Base-by-base conservation (phyloP, 768 basidiomycete species). In the Podaxis mareebaensis region DNA sequence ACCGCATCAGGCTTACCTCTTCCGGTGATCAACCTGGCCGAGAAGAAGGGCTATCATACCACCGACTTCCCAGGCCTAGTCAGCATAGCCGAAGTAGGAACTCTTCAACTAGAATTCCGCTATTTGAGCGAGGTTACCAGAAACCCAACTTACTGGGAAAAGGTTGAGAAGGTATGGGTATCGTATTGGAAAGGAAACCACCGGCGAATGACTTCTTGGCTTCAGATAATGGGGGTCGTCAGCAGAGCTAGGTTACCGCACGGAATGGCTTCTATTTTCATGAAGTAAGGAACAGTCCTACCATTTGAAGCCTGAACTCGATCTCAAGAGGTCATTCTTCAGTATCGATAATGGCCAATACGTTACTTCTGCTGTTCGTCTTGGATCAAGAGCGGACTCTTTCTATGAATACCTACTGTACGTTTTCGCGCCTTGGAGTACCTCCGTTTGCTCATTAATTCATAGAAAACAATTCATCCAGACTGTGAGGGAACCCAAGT, bases 401-500 rank as follows among this genome's bases (percentile, higher is more conserved):
- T 98, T 89, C 76, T 99, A 97, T 71, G 96, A 96, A 73, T 95
- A 96, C 71, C 75, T 95, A 15, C 70, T 95, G 90, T 92, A 65
- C 77, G 81, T 57, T 20, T 22, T 17, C 53, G 11, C 26, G 36
- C 49, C 51, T 33, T n/a, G 40, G 20, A 22, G 33, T 7, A 5
- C 51, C 20, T 55, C 24, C 55, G 57, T 66, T n/a, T 65, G 13
- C 39, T 58, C 17, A 38, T 59, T 52, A 33, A n/a, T 33, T 24
- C 5, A 13, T 60, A 85, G 86, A 57, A 93, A 93, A 71, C 91
- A 93, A 72, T 93, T 86, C 70, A 72, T 95, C 1, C 93, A 94
- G 73, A 95, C 94, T 51, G 91, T 91, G 66, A 65, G 74, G 55
- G 7, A 33, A 22, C 36, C 20, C 7, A 20, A 46, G 44, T 38